Percentiles rank a stretch among this genome's conserved stretches.
Evolutionary conservation across 495 filamentous ascomycete species (phyloP).

Genomic region (Penicillium egyptiacum): DNA sequence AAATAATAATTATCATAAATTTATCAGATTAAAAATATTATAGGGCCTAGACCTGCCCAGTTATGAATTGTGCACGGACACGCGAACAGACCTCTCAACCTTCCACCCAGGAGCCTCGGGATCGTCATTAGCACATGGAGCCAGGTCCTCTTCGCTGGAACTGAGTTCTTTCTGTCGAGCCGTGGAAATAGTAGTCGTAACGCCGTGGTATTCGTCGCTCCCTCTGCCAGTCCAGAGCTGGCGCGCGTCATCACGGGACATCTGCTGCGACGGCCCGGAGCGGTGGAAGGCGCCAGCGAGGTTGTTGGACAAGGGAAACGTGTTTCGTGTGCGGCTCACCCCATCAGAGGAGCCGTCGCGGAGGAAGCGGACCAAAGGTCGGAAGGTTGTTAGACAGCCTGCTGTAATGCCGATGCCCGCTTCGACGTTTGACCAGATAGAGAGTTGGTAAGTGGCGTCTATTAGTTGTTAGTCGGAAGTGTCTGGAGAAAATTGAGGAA

Average conservation of each 20-base stretch:
- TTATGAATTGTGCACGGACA: slow-evolving; percentile 28
- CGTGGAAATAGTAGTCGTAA: slow-evolving; percentile 34
- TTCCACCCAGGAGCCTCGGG: slow-evolving; percentile 19
- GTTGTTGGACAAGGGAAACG: slow-evolving; percentile 24
- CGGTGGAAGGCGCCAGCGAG: slow-evolving; percentile 16
- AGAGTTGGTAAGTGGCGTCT: slow-evolving; percentile 38
- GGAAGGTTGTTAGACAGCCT: slow-evolving; percentile 39
- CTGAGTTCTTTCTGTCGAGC: slow-evolving; percentile 12
- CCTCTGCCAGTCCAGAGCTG: slow-evolving; percentile 27
- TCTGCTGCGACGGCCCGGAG: slow-evolving; percentile 13
- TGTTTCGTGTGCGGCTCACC: slow-evolving; percentile 16
- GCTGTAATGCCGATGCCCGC: slow-evolving; percentile 41
- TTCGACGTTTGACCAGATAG: slow-evolving; percentile 45
- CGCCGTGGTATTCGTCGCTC: slow-evolving; percentile 24
- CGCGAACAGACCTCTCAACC: slow-evolving; percentile 28
- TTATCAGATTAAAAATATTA: background rate
- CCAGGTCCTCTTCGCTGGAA: slow-evolving; percentile 31
- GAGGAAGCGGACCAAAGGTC: slow-evolving; percentile 39
- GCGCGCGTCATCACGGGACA: slow-evolving; percentile 9
- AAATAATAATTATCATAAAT: background rate
- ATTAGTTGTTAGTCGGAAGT: background rate
- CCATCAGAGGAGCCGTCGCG: slow-evolving; percentile 29
- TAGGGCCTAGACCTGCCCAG: background rate
- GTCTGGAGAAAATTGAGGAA: background rate
- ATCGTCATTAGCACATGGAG: background rate